phyloP scores from a whole-genome alignment of 2,329 filamentous ascomycete species.

The Epichloe gansuensis region DNA sequence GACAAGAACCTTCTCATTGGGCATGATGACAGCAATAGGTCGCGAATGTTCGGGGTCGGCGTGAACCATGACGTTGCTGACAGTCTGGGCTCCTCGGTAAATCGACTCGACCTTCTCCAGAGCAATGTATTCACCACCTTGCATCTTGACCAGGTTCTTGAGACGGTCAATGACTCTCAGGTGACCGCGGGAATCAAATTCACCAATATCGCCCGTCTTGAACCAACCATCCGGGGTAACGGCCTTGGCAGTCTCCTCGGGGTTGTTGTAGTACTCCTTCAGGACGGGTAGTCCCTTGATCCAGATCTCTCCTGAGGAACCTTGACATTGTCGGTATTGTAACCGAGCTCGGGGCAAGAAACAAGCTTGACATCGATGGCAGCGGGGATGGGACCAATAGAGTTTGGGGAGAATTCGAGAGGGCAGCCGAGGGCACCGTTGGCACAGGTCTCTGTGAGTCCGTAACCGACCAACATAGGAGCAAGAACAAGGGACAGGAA shows the following conservation, averaged over 20 bases:
- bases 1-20: constrained; percentile 50
- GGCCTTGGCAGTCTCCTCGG: constrained; percentile 68
- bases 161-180: constrained; percentile 85
- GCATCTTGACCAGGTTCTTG: constrained; percentile 96
- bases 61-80: constrained; percentile 80
- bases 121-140: constrained; percentile 92
- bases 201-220: constrained; percentile 90
- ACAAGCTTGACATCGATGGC: constrained; percentile 85
- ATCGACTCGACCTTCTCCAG: constrained; percentile 90
- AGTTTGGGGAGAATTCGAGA: constrained; percentile 64
- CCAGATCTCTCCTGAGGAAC: constrained; percentile 84
- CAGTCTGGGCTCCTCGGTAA: constrained; percentile 68
- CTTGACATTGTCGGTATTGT: constrained; percentile 53
- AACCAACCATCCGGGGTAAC: constrained; percentile 87
- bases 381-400: constrained; percentile 67
- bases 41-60: constrained; percentile 63
- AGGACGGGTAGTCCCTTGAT: constrained; percentile 70
- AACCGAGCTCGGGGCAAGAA: constrained; percentile 79
- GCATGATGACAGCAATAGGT: constrained; percentile 69
- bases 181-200: constrained; percentile 71
- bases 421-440: constrained; percentile 77
- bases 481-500: constrained; percentile 89
- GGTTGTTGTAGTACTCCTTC: constrained; percentile 71
- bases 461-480: constrained; percentile 91
- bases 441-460: constrained; percentile 83